Conservation (phyloP, 257 asterid species). For the Solanum appendiculatum region DNA sequence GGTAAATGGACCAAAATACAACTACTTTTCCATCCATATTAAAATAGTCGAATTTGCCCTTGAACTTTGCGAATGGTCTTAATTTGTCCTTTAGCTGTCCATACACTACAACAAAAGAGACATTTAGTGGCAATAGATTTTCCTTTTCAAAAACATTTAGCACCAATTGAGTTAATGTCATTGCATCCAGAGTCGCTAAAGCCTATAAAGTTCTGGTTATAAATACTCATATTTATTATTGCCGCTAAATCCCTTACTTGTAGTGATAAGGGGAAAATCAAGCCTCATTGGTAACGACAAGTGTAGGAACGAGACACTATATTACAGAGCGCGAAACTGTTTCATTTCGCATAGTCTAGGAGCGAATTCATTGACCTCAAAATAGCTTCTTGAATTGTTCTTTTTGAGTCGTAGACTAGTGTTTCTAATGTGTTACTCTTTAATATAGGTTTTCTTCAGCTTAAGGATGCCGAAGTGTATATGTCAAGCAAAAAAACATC, state of each 20-base stretch:
- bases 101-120: neutral
- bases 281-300: neutral
- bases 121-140: neutral
- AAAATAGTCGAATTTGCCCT: neutral
- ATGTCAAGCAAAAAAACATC: slow-evolving; percentile 21
- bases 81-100: neutral
- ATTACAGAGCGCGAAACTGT: neutral
- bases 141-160: neutral
- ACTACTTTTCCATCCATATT: neutral
- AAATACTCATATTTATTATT: neutral
- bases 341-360: neutral
- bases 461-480: slow-evolving; percentile 49
- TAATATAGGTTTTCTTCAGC: slow-evolving; percentile 54
- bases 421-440: neutral
- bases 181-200: neutral
- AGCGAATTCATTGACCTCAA: neutral
- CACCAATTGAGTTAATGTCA: neutral
- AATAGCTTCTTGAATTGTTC: neutral
- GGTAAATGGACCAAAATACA: neutral
- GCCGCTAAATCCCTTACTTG: neutral
- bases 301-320: neutral
- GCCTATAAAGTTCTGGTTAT: neutral
- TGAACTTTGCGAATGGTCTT: neutral
- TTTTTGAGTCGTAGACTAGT: neutral
- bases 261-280: too few species aligned